Evolutionary conservation across 371 early-diverging fungal species (phyloP), one percentile per base, ranked within the genome.

Genomic region (Mucor circinelloides): DNA sequence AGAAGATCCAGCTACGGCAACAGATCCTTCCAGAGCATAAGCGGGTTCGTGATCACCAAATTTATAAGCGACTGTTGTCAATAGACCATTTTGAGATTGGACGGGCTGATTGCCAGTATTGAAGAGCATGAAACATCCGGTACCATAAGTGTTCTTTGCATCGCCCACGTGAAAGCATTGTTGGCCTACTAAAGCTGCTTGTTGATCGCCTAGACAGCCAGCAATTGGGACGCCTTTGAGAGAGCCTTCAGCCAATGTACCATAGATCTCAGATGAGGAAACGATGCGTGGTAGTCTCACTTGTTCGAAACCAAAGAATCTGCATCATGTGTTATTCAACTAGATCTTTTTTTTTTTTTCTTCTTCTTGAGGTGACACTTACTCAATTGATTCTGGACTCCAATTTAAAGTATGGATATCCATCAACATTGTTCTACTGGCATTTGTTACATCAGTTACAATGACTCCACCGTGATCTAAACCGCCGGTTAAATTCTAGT

Each of bases 61-160:
- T 72, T 97, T 85, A 79, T 94, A 98, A 6, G 87, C 97, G 15
- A 97, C 94, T 0, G 97, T 98, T 0, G 97, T 95, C 46, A 98
- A 76, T 31, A 98, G 85, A 1, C 98, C 97, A 72, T 94, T 81
- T 58, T 82, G 82, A 55, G 97, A 95, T 59, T 89, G 72, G 23
- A 95, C 91, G n/a, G 92, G 91, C 28, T 85, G 67, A 9, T 72
- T 54, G 19, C 98, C 98, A 4, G 95, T 95, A 84, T 98, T 97
- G 84, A 93, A 94, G 38, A 98, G 80, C 95, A 97, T 91, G 79
- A 97, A 97, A 76, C 96, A 95, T 9, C 98, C 98, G 6, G 97
- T 97, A 30, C 98, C 98, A 80, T 95, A 85, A 4, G 98, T 98
- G 84, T 94, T 96, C 81, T 98, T 98, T 61, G 94, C 93, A 36